Conservation (phyloP, 148 eudicot genomes). For the Chenopodium quinoa region DNA sequence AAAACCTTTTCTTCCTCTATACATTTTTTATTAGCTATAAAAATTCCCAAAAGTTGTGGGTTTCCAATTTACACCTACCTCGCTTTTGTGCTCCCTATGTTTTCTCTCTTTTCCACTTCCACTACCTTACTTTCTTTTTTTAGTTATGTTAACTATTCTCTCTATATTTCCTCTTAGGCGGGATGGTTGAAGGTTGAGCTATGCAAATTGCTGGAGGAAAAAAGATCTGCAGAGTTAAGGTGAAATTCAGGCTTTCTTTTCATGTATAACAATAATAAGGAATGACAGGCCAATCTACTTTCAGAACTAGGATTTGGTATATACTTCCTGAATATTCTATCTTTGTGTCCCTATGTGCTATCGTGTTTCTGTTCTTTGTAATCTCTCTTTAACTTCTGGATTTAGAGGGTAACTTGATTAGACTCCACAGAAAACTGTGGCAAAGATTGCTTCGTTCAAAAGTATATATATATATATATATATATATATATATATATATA, state of each 20-base stretch:
- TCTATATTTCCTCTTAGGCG: slow-evolving; percentile 39
- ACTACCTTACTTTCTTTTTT: too few relatives aligned
- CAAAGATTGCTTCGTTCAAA: background rate
- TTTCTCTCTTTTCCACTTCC: too few relatives aligned
- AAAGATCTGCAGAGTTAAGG: slow-evolving; percentile 90
- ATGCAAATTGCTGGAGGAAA: slow-evolving; percentile 90
- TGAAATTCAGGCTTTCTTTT: slow-evolving; percentile 25
- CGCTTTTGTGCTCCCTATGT: too few relatives aligned
- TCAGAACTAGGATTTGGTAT: background rate
- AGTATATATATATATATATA: too few relatives aligned
- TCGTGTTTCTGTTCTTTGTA: background rate
- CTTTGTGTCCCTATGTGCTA: background rate
- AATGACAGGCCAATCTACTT: background rate
- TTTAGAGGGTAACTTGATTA: background rate
- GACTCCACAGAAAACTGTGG: background rate
- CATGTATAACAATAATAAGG: background rate
- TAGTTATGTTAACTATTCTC: too few relatives aligned
- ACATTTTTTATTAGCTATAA: too few relatives aligned
- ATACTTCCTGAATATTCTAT: background rate
- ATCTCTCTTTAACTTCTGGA: background rate
- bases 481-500: too few relatives aligned
- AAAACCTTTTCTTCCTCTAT: too few relatives aligned
- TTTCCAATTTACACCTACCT: too few relatives aligned
- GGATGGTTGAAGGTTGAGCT: slow-evolving; percentile 81
- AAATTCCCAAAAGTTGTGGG: too few relatives aligned